Percentiles rank a stretch among this genome's conserved stretches.
phyloP scores from a whole-genome alignment of 2,329 filamentous ascomycete genomes.

The Stagonosporopsis vannaccii region DNA sequence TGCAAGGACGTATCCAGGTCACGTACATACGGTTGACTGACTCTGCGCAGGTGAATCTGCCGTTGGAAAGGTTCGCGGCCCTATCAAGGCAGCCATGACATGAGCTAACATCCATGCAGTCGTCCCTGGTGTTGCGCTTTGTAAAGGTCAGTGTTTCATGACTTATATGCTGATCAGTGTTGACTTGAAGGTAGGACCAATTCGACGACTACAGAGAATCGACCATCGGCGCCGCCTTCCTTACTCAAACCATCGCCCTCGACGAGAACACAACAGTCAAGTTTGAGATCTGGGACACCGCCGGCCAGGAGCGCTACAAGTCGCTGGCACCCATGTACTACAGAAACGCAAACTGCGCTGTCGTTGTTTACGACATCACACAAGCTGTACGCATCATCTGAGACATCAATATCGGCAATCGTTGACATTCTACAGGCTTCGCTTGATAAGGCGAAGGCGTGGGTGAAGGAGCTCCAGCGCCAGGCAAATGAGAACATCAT shows the following conservation, averaged over 20 bases:
- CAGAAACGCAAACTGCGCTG: conserved; percentile 97
- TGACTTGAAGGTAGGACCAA: conserved; percentile 74
- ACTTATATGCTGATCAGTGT: background rate
- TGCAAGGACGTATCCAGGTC: conserved; percentile 37
- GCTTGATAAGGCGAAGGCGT: conserved; percentile 97
- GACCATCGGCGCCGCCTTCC: conserved; percentile 96
- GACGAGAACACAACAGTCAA: conserved; percentile 99
- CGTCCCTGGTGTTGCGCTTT: conserved; percentile 96
- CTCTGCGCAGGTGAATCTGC: conserved; percentile 85
- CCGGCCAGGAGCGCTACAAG: conserved; percentile 98
- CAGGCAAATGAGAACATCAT: conserved; percentile 99
- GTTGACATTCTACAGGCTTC: conserved; percentile 71
- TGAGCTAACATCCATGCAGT: conserved; percentile 63
- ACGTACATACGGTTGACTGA: conserved; percentile 26
- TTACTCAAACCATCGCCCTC: conserved; percentile 98
- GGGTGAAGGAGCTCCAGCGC: conserved; percentile 98
- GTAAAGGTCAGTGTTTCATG: conserved; percentile 78
- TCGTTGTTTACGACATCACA: conserved; percentile 99
- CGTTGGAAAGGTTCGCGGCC: conserved; percentile 83
- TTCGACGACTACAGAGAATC: conserved; percentile 99
- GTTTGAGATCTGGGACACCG: conserved; percentile 95
- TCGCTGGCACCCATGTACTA: conserved; percentile 99
- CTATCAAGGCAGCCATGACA: conserved; percentile 36
- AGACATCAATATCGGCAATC: conserved; percentile 17
- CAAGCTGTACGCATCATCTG: conserved; percentile 76